These are phyloP conservation scores for Pseudogymnoascus sp. DNA, from an alignment of 2,329 filamentous ascomycete genomes.

Conservation along the genomic window DNA sequence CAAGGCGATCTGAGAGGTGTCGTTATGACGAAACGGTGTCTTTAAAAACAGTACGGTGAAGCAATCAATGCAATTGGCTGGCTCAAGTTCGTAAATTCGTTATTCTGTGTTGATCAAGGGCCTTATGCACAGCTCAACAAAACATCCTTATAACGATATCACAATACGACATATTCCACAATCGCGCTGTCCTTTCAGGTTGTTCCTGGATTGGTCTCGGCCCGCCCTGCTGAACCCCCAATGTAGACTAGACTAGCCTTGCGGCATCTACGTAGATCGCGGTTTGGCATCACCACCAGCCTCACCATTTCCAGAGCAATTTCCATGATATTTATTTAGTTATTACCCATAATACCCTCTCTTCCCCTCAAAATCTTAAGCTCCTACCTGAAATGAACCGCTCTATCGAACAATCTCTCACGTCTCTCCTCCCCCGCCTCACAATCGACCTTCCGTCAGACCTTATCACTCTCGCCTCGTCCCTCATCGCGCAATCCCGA, in stretches of 20 bases:
- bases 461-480: slow-evolving; percentile 63
- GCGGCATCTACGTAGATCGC: neutral
- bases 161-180: neutral
- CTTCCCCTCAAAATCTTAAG: neutral
- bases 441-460: slow-evolving; percentile 56
- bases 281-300: slow-evolving; percentile 3
- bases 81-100: neutral
- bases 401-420: slow-evolving; percentile 62
- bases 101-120: neutral
- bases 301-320: neutral
- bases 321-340: neutral
- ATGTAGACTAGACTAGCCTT: slow-evolving; percentile 2
- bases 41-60: neutral
- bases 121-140: neutral
- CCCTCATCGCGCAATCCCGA: slow-evolving; percentile 71
- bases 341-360: neutral
- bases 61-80: neutral
- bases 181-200: slow-evolving; percentile 5
- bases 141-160: neutral
- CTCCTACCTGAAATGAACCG: slow-evolving; percentile 51
- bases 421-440: slow-evolving; percentile 65
- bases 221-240: neutral
- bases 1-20: neutral
- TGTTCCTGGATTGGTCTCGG: neutral
- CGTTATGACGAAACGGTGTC: slow-evolving; percentile 2